Evolutionary conservation across 106 monocot species (phyloP), one percentile per base, ranked within the genome.

Genomic region (Dendrobium chrysotoxum): DNA sequence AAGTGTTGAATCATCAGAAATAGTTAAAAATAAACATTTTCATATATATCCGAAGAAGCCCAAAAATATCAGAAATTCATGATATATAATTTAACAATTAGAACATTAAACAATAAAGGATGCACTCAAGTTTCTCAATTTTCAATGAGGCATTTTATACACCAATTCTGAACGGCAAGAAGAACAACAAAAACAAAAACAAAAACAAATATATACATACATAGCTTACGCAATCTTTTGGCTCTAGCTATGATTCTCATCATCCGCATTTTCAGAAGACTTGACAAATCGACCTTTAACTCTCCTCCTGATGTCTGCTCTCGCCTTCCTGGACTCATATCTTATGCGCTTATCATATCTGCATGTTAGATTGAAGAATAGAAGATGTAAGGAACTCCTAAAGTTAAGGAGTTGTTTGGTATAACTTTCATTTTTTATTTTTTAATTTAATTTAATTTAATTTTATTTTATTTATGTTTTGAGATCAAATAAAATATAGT

Each of bases 221-320:
- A 42, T 41, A 75, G 40, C 4, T 75, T 42, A 13, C 31, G 20
- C 41, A 41, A 42, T 16, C 40, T 17, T 9, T 75, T 5, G 41
- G 7, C 41, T 75, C 30, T 42, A 42, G 16, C 41, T 41, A 75
- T 75, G 74, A 42, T 42, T 72, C 67, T 82, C 78, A 46, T 41
- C 65, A 53, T 53, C 70, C 50, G 15, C 15, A 50, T 30, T 83
- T 78, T 90, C 94, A 0, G 80, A 72, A 13, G 90, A 88, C 82
- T 97, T 97, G n/a, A 97, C 94, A 55, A 97, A 97, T 8, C 97
- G 92, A 25, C 97, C 97, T 84, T 94, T 97, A 26, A 94, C 89
- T 82, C 97, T 80, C 86, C 86, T 89, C 84, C 97, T 90, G 15
- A 89, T 92, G 72, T 97, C 97, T n/a, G 97, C 97, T 79, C 97